Percentiles rank a stretch among this genome's conserved stretches.
These are phyloP conservation scores for Candida pseudofarinosa DNA, from an alignment of 805 yeast species.

Conservation along the genomic window DNA sequence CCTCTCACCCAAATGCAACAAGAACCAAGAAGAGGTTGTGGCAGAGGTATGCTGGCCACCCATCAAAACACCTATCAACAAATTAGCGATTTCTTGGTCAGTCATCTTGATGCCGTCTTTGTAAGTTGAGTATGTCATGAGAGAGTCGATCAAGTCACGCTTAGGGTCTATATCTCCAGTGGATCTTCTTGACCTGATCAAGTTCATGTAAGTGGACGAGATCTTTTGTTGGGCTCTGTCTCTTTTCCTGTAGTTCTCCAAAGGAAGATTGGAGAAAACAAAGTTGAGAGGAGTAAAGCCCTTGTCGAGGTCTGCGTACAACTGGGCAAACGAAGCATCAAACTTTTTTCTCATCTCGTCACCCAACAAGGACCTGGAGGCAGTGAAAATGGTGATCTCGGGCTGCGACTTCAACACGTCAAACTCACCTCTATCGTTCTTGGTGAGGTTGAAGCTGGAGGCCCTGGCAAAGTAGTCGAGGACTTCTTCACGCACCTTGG, in stretches of 20 bases:
- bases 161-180: conserved; percentile 69
- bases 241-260: conserved; percentile 78
- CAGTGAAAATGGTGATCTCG: conserved; percentile 94
- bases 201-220: conserved; percentile 72
- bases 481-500: conserved; percentile 78
- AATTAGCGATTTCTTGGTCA: conserved; percentile 89
- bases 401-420: conserved; percentile 84
- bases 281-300: conserved; percentile 96
- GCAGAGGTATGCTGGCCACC: conserved; percentile 99
- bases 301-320: conserved; percentile 89
- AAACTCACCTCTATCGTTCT: conserved; percentile 42
- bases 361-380: conserved; percentile 87
- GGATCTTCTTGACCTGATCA: conserved; percentile 70
- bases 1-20: conserved; percentile 83
- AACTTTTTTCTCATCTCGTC: conserved; percentile 84
- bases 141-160: conserved; percentile 85
- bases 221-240: conserved; percentile 85
- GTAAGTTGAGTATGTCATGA: conserved; percentile 78
- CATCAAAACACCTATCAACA: conserved; percentile 93
- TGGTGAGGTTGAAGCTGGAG: conserved; percentile 40
- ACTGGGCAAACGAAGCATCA: conserved; percentile 75
- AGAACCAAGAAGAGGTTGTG: conserved; percentile 91
- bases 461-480: conserved; percentile 57
- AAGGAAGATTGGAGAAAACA: conserved; percentile 90
- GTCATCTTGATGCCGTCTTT: conserved; percentile 94